Conservation (phyloP, 768 basidiomycete genomes). For the Rhizopogon vinicolor region DNA sequence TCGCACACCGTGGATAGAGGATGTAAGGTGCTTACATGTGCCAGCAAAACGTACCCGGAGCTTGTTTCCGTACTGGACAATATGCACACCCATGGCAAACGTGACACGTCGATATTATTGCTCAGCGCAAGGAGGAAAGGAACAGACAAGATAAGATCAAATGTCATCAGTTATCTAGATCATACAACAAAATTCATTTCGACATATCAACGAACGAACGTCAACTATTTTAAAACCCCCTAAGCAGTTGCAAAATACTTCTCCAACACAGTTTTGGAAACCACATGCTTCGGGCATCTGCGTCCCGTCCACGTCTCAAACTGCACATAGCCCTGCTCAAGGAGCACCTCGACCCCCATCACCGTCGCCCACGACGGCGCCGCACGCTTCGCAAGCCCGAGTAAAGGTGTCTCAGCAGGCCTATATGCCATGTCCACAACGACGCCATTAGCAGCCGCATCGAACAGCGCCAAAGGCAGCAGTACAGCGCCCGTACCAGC, state of each 20-base stretch:
- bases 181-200: not conserved
- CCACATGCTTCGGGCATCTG: slow-evolving; percentile 44
- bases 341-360: slow-evolving; percentile 77
- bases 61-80: too few relatives aligned
- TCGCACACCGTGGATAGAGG: too few relatives aligned
- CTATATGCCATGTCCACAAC: slow-evolving; percentile 95
- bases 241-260: slow-evolving; percentile 30
- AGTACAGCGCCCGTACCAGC: slow-evolving; percentile 34
- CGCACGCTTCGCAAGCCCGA: slow-evolving; percentile 55
- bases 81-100: too few relatives aligned
- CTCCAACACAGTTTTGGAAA: slow-evolving; percentile 45
- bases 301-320: slow-evolving; percentile 81
- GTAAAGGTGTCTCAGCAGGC: slow-evolving; percentile 79
- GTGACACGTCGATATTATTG: too few relatives aligned
- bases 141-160: too few relatives aligned
- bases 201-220: not conserved
- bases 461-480: slow-evolving; percentile 56
- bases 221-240: not conserved
- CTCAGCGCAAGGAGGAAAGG: too few relatives aligned
- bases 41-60: too few relatives aligned
- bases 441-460: slow-evolving; percentile 55
- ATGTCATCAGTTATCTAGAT: not conserved
- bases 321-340: slow-evolving; percentile 87
- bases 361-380: slow-evolving; percentile 61
- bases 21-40: too few relatives aligned